Evolutionary conservation across 2,329 filamentous ascomycete species (phyloP), one percentile per base, ranked within the genome.

Genomic region (Tolypocladium paradoxum): DNA sequence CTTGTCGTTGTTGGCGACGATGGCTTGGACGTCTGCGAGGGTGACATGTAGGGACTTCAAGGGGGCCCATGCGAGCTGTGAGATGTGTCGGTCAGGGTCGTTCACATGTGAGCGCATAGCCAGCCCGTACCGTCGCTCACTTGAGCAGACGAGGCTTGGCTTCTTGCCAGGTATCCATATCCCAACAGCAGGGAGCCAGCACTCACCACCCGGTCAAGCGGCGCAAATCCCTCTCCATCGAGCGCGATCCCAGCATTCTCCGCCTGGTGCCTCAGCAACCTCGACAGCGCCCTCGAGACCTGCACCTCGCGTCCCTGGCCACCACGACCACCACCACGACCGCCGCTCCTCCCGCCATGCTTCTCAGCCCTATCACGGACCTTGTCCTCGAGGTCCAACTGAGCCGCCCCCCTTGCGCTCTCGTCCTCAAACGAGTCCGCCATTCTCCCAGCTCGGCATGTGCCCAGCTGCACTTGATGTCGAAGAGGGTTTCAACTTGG

Each of bases 1-100:
- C 73, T 99, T 99, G 64, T 92, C 88, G 65, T 90, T 95, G 49
- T 79, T 79, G 16, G 74, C 69, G 14, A 96, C 90, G 18, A 85
- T 78, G 11, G 76, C 67, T 52, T 80, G 75, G 57, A 99, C 76
- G 59, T 96, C 92, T 2, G 76, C 71, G 54, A 96, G 79, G 0
- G 85, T 87, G n/a, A 87, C 80, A 56, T 87, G 77, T 11, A 95
- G 76, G 4, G 80, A 82, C 57, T 80, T 81, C 52, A 96, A 61
- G 9, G 78, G 77, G 0, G 71, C 73, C 73, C 76, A 83, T 56
- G 71, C 67, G 45, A 83, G 70, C 77, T 81, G 53, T 27, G 22
- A 34, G 46, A 24, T 16, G 5, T 16, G 38, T 29, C 29, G 43
- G 50, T 58, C 50, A 60, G 52, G 48, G 16, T 12, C 38, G 7